Percentiles rank a stretch among this genome's conserved stretches.
Evolutionary conservation across 1,284 basidiomycete species (phyloP).

Genomic region (Sporisorium graminicola): DNA sequence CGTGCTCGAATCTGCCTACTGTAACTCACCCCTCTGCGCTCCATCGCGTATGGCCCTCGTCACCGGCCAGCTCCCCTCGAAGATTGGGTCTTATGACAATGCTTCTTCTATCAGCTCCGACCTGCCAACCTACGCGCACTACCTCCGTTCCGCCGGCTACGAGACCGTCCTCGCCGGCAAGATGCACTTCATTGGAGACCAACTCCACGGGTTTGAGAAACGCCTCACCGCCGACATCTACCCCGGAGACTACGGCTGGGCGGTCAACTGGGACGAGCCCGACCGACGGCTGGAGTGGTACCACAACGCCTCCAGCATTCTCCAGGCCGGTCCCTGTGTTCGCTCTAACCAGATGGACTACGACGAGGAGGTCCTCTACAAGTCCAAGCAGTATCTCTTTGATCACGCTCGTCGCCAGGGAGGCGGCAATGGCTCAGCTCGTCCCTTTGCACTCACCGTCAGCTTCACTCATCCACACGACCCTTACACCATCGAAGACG

Average conservation of each 20-base stretch:
- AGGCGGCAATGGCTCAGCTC: constrained; percentile 5
- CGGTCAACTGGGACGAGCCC: constrained; percentile 44
- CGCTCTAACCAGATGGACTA: constrained; percentile 49
- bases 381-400: constrained; percentile 39
- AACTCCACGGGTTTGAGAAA: constrained; percentile 45
- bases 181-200: constrained; percentile 46
- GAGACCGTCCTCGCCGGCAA: constrained; percentile 43
- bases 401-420: constrained; percentile 27
- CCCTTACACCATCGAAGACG: constrained; percentile 44
- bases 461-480: constrained; percentile 48
- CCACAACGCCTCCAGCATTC: constrained; percentile 44
- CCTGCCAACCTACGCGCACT: constrained; percentile 39
- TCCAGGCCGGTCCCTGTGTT: constrained; percentile 41
- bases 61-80: constrained; percentile 40
- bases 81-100: constrained; percentile 40
- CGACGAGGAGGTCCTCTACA: constrained; percentile 46
- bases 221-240: constrained; percentile 47
- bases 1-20: constrained; percentile 45
- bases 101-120: constrained; percentile 44
- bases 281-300: constrained; percentile 43
- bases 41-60: constrained; percentile 48
- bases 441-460: constrained; percentile 38
- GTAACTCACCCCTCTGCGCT: constrained; percentile 44
- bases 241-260: constrained; percentile 45
- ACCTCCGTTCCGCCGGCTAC: constrained; percentile 36